phyloP scores from a whole-genome alignment of 441 rosid genomes.

The Erodium texanum region DNA sequence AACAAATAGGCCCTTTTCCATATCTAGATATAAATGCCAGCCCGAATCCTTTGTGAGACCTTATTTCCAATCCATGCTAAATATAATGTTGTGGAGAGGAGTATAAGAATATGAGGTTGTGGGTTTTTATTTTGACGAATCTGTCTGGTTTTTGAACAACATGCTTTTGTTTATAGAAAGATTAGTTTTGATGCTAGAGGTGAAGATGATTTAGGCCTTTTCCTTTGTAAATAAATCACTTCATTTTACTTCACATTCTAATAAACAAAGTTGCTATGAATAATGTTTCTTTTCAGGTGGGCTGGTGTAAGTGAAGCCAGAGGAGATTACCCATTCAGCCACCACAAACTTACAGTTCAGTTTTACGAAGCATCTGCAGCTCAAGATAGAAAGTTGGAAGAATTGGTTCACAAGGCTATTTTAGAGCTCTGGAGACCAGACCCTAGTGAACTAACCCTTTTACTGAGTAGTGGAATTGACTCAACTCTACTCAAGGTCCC shows the following conservation, averaged over 20 bases:
- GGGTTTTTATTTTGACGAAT: neutral
- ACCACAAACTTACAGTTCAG: constrained; percentile 95
- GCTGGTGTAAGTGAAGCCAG: constrained; percentile 92
- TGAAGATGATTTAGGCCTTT: neutral
- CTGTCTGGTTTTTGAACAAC: neutral
- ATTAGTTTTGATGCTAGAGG: neutral
- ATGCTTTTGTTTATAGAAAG: neutral
- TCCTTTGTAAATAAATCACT: neutral
- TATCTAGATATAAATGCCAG: neutral
- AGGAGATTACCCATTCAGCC: constrained; percentile 99
- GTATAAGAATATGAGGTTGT: neutral
- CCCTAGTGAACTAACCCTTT: constrained; percentile 74
- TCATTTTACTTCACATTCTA: neutral
- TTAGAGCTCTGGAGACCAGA: constrained; percentile 99
- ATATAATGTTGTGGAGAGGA: too few species aligned
- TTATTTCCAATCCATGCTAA: too few species aligned
- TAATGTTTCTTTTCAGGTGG: constrained; percentile 61
- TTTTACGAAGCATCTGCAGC: constrained; percentile 97
- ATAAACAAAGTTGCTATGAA: neutral
- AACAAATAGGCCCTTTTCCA: neutral
- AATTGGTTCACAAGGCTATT: constrained; percentile 91
- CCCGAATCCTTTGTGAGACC: neutral
- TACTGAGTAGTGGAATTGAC: constrained; percentile 72
- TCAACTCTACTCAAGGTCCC: constrained; percentile 67
- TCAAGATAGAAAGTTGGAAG: constrained; percentile 95